These are phyloP conservation scores for Eucalyptus tenuipes DNA, from an alignment of 345 rosid species.

Conservation along the genomic window DNA sequence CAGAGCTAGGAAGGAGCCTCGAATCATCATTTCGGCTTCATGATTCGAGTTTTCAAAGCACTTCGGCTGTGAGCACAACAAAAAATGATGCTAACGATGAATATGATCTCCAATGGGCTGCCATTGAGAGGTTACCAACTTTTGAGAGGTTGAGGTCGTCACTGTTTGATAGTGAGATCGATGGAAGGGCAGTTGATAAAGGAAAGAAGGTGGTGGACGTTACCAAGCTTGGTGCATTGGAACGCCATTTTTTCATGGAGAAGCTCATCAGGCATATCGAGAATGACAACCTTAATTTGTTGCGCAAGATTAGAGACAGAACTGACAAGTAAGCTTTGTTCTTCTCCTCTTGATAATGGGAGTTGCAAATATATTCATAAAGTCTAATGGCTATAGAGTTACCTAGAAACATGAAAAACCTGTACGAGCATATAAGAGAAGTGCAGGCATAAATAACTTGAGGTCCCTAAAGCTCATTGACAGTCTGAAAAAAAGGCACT, in stretches of 20 bases:
- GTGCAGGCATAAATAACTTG: neutral
- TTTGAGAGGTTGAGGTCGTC: conserved; percentile 37
- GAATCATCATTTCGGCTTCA: conserved; percentile 37
- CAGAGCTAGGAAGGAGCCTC: conserved; percentile 55
- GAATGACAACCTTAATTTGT: conserved; percentile 46
- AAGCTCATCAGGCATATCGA: conserved; percentile 59
- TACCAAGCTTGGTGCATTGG: conserved; percentile 39
- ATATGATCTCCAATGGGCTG: conserved; percentile 47
- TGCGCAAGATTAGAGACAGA: conserved; percentile 36
- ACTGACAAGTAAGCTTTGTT: conserved; percentile 25
- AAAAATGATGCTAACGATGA: conserved; percentile 21
- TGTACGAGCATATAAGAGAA: neutral
- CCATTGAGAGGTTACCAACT: conserved; percentile 59
- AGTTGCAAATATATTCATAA: neutral
- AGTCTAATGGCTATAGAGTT: neutral
- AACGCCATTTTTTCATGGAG: conserved; percentile 42
- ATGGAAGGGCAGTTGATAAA: neutral
- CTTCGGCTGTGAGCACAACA: conserved; percentile 5
- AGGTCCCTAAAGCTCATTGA: neutral
- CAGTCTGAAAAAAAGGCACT: neutral
- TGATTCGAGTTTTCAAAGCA: conserved; percentile 29
- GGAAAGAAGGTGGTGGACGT: conserved; percentile 34
- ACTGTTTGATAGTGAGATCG: conserved; percentile 14
- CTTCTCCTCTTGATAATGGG: neutral
- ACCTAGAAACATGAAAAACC: neutral